Percentiles rank a stretch among this genome's conserved stretches.
Conservation (phyloP, 1,139 yeast species). For the Scheffersomyces quercinus region DNA sequence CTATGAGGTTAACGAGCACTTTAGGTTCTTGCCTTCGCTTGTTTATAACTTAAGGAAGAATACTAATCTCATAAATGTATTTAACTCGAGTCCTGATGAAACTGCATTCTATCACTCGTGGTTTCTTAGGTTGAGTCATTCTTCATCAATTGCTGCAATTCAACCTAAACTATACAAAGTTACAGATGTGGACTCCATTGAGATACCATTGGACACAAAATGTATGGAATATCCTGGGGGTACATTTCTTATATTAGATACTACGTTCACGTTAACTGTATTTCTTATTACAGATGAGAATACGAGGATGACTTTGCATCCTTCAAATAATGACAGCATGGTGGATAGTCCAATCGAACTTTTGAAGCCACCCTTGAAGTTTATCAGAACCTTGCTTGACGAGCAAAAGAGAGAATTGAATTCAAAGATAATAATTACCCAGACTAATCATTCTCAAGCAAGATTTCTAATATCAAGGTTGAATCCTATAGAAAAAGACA, state of each 20-base stretch:
- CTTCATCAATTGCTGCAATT: conserved; percentile 23
- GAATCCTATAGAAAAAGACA: conserved; percentile 17
- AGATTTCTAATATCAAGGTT: conserved; percentile 32
- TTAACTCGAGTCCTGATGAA: conserved; percentile 48
- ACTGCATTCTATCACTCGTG: conserved; percentile 39
- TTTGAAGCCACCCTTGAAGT: conserved; percentile 14
- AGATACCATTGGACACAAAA: conserved; percentile 21
- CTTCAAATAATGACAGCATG: conserved; percentile 29
- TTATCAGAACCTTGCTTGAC: conserved; percentile 9
- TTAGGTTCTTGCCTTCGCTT: conserved; percentile 27
- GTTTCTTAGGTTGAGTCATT: conserved; percentile 22
- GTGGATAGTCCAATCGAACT: conserved; percentile 12
- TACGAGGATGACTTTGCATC: conserved; percentile 29
- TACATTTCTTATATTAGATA: conserved; percentile 31
- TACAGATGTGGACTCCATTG: conserved; percentile 4
- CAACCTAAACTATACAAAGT: conserved; percentile 28
- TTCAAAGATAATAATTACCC: conserved; percentile 30
- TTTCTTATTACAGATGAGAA: conserved; percentile 13
- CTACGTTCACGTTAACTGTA: conserved; percentile 27
- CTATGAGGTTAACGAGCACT: conserved; percentile 26
- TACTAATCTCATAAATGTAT: conserved; percentile 34
- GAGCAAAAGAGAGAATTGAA: conserved; percentile 7
- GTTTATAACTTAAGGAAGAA: conserved; percentile 35
- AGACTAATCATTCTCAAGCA: conserved; percentile 35
- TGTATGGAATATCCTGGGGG: conserved; percentile 13